A percentile compares a stretch with the other conserved stretches of the same genome.
phyloP scores from a whole-genome alignment of 768 basidiomycete species.

The Phylloporus arenicola region DNA sequence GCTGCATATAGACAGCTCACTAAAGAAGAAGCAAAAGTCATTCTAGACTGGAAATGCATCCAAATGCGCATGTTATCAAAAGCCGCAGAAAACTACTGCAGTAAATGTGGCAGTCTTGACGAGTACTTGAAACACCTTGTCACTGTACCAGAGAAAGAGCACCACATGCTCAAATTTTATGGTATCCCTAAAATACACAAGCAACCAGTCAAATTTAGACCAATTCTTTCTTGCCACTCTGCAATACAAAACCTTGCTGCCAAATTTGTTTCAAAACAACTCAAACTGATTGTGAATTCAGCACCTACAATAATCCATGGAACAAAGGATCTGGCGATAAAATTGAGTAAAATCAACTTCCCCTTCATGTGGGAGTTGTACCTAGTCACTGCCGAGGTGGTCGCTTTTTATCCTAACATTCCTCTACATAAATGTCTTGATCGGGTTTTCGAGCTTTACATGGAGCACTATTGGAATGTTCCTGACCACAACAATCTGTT shows the following conservation, averaged over 20 bases:
- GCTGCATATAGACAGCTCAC: too few species aligned
- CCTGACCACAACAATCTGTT: too few species aligned
- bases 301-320: constrained; percentile 7
- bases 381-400: constrained; percentile 7
- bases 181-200: constrained; percentile 15
- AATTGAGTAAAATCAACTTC: constrained; percentile 5
- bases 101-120: neutral
- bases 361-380: neutral
- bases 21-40: neutral
- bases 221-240: neutral
- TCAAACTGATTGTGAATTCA: constrained; percentile 8
- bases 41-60: neutral
- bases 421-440: neutral
- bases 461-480: neutral
- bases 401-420: constrained; percentile 4
- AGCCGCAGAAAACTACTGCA: too few species aligned
- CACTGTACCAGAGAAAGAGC: neutral
- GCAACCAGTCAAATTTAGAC: constrained; percentile 2
- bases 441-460: neutral
- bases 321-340: constrained; percentile 9
- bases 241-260: constrained; percentile 1
- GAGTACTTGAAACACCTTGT: neutral
- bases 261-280: constrained; percentile 1
- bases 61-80: too few species aligned
- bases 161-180: constrained; percentile 5